Conservation (phyloP, 495 filamentous ascomycete species). For the Aspergillus cavernicola region DNA sequence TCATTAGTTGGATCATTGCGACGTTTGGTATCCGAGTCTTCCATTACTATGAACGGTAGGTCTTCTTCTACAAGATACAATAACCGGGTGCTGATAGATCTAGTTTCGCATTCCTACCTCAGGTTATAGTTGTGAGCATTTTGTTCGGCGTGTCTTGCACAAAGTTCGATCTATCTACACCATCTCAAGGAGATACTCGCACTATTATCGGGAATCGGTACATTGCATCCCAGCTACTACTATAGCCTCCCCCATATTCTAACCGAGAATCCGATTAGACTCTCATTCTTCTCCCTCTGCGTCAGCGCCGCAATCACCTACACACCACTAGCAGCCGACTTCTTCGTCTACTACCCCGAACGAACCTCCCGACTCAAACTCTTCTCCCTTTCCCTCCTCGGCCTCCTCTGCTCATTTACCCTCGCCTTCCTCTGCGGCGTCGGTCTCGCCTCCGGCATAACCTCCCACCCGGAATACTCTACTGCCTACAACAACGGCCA, state of each 20-base stretch:
- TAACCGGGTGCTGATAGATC: constrained; percentile 3
- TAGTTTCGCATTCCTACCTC: constrained; percentile 67
- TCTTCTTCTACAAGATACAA: background rate
- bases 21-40: constrained; percentile 72
- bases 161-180: constrained; percentile 56
- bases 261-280: constrained; percentile 22
- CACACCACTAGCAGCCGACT: constrained; percentile 56
- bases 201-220: constrained; percentile 56
- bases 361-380: constrained; percentile 37
- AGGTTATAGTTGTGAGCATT: constrained; percentile 61
- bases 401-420: constrained; percentile 52
- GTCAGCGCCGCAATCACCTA: constrained; percentile 63
- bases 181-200: constrained; percentile 43
- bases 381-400: constrained; percentile 39
- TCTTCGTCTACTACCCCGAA: constrained; percentile 64
- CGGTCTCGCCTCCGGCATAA: constrained; percentile 63
- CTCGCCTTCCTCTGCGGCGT: constrained; percentile 64
- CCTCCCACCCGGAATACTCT: constrained; percentile 47
- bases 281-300: constrained; percentile 67
- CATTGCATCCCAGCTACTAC: background rate
- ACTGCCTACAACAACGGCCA: constrained; percentile 49
- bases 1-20: constrained; percentile 64
- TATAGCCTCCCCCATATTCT: background rate
- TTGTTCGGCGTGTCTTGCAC: constrained; percentile 63
- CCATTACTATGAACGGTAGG: constrained; percentile 65